Conservation (phyloP, 1,139 yeast genomes). For the Torulaspora pretoriensis region DNA sequence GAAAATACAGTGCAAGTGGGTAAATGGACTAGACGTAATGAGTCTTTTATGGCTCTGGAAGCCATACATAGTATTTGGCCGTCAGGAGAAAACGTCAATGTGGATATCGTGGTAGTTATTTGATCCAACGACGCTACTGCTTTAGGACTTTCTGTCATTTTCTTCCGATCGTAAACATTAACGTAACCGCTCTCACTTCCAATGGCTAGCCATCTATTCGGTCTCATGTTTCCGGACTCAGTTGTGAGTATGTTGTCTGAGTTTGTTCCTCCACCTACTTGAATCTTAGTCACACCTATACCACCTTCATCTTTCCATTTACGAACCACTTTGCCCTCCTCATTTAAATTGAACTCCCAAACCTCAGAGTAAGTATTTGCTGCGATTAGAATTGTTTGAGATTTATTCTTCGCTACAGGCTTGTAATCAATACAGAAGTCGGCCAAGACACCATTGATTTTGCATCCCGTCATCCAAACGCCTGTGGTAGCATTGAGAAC, state of each 20-base stretch:
- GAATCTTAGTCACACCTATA: conserved; percentile 72
- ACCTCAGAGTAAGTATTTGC: conserved; percentile 80
- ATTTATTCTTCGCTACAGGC: conserved; percentile 24
- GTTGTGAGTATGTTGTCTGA: conserved; percentile 29
- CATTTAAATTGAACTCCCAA: conserved; percentile 73
- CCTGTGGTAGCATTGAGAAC: conserved; percentile 71
- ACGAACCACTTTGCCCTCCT: conserved; percentile 45
- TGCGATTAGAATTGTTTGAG: conserved; percentile 47
- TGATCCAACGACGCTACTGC: conserved; percentile 70
- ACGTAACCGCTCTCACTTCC: conserved; percentile 91
- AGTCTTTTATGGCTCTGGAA: conserved; percentile 80
- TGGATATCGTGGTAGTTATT: conserved; percentile 74
- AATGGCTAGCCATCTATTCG: conserved; percentile 79
- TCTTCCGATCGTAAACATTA: conserved; percentile 63
- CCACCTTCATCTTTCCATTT: conserved; percentile 90
- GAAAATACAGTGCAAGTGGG: conserved; percentile 83
- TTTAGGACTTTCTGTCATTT: conserved; percentile 28
- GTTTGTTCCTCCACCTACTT: conserved; percentile 61
- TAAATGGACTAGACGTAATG: conserved; percentile 78
- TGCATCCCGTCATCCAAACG: conserved; percentile 81
- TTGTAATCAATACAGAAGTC: conserved; percentile 67
- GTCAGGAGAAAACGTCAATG: conserved; percentile 72
- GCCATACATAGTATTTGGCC: conserved; percentile 88
- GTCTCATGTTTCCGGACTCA: conserved; percentile 31
- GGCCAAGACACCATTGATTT: conserved; percentile 75